Evolutionary conservation across 192 early-diverging fungal genomes (phyloP).

Genomic region (Backusella westeae): DNA sequence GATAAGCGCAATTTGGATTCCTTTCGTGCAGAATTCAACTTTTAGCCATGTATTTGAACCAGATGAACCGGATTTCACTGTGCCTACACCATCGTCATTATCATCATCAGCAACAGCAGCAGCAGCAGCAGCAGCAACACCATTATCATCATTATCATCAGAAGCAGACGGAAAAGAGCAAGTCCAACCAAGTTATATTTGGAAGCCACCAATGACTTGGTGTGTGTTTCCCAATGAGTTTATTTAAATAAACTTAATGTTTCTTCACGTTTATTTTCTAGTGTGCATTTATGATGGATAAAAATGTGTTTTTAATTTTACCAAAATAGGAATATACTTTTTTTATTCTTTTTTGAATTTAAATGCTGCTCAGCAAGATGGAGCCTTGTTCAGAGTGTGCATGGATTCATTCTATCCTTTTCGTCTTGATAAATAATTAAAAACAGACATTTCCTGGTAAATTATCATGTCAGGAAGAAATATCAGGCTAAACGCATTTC

Average conservation of each 20-base stretch:
- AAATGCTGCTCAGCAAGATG: too few species aligned
- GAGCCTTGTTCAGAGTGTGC: too few species aligned
- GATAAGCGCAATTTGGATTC: conserved; percentile 72
- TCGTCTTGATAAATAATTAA: too few species aligned
- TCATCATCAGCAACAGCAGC: too few species aligned
- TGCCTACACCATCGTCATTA: neutral
- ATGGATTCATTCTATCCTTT: too few species aligned
- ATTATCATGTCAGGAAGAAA: neutral
- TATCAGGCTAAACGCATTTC: neutral
- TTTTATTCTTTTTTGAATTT: too few species aligned
- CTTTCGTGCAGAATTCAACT: conserved; percentile 85
- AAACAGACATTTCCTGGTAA: neutral
- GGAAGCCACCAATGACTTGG: conserved; percentile 9
- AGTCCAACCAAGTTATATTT: neutral
- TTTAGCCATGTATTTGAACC: conserved; percentile 39
- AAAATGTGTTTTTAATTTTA: too few species aligned
- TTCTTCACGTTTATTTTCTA: too few species aligned
- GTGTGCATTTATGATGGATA: too few species aligned
- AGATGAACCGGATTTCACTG: neutral
- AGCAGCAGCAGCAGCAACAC: too few species aligned
- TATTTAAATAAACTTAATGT: neutral
- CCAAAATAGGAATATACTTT: too few species aligned
- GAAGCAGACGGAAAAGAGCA: neutral
- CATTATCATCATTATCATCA: neutral
- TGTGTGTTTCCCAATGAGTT: conserved; percentile 16